Conservation (phyloP, 2,329 filamentous ascomycete genomes). For the Myriosclerotinia scirpicola region DNA sequence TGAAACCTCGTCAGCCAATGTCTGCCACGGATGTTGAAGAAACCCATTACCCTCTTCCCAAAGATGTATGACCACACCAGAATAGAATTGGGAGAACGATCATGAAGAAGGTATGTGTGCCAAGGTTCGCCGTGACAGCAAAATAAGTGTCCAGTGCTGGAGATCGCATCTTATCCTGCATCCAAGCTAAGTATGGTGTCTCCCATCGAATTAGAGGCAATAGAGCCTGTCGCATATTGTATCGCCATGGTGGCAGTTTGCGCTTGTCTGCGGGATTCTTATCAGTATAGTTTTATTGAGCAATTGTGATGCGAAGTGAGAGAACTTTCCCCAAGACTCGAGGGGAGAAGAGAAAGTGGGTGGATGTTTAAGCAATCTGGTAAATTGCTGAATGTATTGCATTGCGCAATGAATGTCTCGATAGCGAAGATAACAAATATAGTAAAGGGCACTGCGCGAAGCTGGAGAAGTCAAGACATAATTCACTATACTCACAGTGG, state of each 20-base stretch:
- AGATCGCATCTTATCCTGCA: constrained; percentile 78
- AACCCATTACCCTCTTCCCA: constrained; percentile 77
- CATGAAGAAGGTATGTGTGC: constrained; percentile 99
- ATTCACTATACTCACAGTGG: constrained; percentile 57
- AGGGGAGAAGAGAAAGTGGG: neutral
- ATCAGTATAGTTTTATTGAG: constrained; percentile 15
- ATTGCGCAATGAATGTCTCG: neutral
- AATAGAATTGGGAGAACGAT: constrained; percentile 89
- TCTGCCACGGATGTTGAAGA: constrained; percentile 5
- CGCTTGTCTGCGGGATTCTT: constrained; percentile 63
- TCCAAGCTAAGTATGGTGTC: constrained; percentile 85
- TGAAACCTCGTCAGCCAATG: constrained; percentile 40
- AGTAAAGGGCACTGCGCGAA: neutral
- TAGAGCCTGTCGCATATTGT: constrained; percentile 74
- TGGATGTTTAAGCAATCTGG: neutral
- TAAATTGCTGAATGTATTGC: neutral
- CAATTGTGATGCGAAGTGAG: neutral
- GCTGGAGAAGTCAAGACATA: neutral
- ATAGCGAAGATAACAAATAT: neutral
- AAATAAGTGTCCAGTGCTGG: constrained; percentile 94
- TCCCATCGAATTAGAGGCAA: constrained; percentile 91
- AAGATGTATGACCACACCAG: constrained; percentile 86
- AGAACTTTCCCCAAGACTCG: neutral
- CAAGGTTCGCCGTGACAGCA: constrained; percentile 91
- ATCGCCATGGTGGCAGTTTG: constrained; percentile 85